Conservation (phyloP, 176 grass and related monocot species). For the Aegilops bicornis region DNA sequence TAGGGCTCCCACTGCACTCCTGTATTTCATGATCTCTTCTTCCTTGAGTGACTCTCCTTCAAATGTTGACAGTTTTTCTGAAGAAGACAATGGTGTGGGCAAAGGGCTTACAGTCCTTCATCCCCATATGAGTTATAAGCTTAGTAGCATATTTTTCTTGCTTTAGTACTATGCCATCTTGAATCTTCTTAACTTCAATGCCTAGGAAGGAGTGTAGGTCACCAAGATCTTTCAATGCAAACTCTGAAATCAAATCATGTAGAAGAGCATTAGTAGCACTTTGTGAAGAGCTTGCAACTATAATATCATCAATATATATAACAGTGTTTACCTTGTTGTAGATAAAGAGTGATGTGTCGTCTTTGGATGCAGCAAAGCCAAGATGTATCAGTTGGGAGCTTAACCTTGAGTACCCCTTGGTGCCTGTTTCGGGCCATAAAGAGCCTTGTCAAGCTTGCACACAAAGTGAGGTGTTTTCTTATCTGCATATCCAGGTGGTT, state of each 20-base stretch:
- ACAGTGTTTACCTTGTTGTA: too few species aligned
- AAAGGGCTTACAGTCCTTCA: not conserved
- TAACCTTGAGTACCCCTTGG: too few species aligned
- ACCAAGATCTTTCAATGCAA: not conserved
- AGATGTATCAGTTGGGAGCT: too few species aligned
- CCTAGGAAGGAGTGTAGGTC: not conserved
- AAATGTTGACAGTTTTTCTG: not conserved
- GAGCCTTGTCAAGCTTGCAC: too few species aligned
- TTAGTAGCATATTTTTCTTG: not conserved
- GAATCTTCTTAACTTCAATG: not conserved
- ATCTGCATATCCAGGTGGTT: too few species aligned
- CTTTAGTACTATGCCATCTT: not conserved
- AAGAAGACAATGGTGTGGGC: not conserved
- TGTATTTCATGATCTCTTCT: not conserved
- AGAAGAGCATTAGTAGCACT: not conserved
- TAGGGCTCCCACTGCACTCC: not conserved
- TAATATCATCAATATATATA: not conserved
- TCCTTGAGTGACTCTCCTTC: not conserved
- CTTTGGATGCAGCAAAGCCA: too few species aligned
- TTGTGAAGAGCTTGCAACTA: not conserved
- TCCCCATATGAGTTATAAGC: not conserved
- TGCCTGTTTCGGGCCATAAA: too few species aligned
- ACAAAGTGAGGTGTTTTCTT: too few species aligned
- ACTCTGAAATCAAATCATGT: not conserved
- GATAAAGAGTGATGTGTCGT: too few species aligned